Percentiles rank a stretch among this genome's conserved stretches.
phyloP scores from a whole-genome alignment of 345 rosid species.

The Carallia pectinifolia region DNA sequence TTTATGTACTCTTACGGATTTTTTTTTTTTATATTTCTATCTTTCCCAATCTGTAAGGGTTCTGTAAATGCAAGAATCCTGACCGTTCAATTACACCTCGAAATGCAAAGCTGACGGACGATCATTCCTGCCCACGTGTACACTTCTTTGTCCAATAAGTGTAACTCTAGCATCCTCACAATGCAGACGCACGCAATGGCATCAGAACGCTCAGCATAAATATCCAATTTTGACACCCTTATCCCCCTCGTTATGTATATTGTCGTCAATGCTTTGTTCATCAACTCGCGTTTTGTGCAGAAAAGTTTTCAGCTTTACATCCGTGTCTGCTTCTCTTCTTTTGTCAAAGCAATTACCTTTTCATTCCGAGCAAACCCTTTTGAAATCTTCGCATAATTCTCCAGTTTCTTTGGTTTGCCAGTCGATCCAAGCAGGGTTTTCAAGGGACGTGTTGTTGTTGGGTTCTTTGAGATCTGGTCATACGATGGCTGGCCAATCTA shows the following conservation, averaged over 20 bases:
- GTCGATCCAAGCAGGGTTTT: slow-evolving; percentile 21
- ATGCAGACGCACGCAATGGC: not conserved
- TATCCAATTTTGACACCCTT: no score
- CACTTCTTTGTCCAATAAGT: not conserved
- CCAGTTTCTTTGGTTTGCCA: slow-evolving; percentile 24
- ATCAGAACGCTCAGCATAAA: no score
- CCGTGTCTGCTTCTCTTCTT: slow-evolving; percentile 26
- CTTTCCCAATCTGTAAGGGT: no score
- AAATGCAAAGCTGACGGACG: not conserved
- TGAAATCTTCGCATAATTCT: slow-evolving; percentile 13
- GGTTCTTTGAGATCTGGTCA: slow-evolving; percentile 38
- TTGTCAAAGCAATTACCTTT: slow-evolving; percentile 17
- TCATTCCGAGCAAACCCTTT: slow-evolving; percentile 23
- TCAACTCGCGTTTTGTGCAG: slow-evolving; percentile 11
- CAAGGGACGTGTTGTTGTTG: slow-evolving; percentile 14
- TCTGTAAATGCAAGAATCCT: not conserved
- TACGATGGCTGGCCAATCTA: slow-evolving; percentile 64
- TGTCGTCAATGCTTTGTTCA: slow-evolving; percentile 31
- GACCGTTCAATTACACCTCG: slow-evolving; percentile 7
- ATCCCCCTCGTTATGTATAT: not conserved
- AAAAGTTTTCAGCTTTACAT: not conserved
- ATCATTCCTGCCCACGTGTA: not conserved
- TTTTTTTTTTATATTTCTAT: no score
- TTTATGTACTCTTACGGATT: no score
- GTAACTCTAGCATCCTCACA: not conserved